Evolutionary conservation across 2,329 filamentous ascomycete species (phyloP).

Genomic region (Hypoxylon sp.): DNA sequence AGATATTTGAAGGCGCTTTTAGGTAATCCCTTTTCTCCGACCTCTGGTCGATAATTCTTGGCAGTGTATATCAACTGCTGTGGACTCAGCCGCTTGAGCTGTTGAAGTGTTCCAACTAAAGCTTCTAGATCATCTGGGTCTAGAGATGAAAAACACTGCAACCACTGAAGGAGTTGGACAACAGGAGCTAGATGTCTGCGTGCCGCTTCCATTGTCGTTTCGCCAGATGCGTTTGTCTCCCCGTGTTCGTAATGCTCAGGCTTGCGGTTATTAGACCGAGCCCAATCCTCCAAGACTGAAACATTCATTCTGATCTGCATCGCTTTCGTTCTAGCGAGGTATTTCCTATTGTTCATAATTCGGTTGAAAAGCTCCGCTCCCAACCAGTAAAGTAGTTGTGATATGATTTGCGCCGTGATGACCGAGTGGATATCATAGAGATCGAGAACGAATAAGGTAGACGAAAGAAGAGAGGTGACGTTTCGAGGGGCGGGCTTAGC

Average conservation of each 20-base stretch:
- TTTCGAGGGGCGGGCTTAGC: constrained; percentile 94
- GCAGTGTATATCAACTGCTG: constrained; percentile 93
- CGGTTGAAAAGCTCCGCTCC: constrained; percentile 97
- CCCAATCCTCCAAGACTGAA: constrained; percentile 95
- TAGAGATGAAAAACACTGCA: constrained; percentile 96
- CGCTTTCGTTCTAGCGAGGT: constrained; percentile 94
- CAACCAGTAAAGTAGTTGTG: constrained; percentile 96
- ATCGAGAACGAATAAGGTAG: constrained; percentile 95
- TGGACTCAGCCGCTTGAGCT: constrained; percentile 85
- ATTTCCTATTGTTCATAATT: constrained; percentile 96
- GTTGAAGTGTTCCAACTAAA: constrained; percentile 87
- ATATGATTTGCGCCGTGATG: constrained; percentile 90
- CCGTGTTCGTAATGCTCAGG: constrained; percentile 97
- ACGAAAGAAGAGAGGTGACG: constrained; percentile 94
- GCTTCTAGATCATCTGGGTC: constrained; percentile 88
- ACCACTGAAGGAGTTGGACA: constrained; percentile 95
- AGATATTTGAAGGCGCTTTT: constrained; percentile 93
- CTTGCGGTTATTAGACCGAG: constrained; percentile 89
- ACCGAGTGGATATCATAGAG: constrained; percentile 99
- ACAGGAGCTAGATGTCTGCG: constrained; percentile 88
- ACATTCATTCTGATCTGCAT: constrained; percentile 99
- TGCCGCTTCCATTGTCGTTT: constrained; percentile 87
- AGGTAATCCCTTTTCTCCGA: constrained; percentile 91
- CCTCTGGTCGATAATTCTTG: constrained; percentile 93
- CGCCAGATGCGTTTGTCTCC: constrained; percentile 85